phyloP scores from a whole-genome alignment of 192 early-diverging fungal genomes.

The Umbelopsis ramanniana region DNA sequence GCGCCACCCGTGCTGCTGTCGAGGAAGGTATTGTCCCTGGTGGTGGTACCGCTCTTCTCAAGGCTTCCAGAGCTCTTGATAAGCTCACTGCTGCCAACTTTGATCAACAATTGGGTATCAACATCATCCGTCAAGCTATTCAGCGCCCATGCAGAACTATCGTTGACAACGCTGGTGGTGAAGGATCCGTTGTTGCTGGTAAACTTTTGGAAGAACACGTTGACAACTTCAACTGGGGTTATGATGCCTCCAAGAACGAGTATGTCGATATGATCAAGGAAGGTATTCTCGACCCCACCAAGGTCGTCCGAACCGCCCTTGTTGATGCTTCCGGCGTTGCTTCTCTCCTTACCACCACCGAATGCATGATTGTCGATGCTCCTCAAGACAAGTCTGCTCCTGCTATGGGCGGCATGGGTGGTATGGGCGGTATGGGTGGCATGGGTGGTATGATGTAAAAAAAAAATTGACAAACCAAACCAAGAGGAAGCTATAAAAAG shows the following conservation, averaged over 20 bases:
- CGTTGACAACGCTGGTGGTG: slow-evolving; percentile 96
- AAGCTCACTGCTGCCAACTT: slow-evolving; percentile 92
- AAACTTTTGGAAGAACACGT: slow-evolving; percentile 84
- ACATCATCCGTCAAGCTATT: slow-evolving; percentile 95
- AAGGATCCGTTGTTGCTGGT: slow-evolving; percentile 96
- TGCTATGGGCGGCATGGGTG: slow-evolving; percentile 75
- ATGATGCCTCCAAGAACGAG: slow-evolving; percentile 88
- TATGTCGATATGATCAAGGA: slow-evolving; percentile 97
- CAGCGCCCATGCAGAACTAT: slow-evolving; percentile 93
- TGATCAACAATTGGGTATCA: slow-evolving; percentile 98
- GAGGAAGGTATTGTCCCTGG: slow-evolving; percentile 99
- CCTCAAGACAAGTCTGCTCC: slow-evolving; percentile 67
- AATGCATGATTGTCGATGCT: slow-evolving; percentile 98
- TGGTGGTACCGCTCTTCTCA: slow-evolving; percentile 96
- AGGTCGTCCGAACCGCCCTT: slow-evolving; percentile 98
- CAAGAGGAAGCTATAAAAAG: not conserved
- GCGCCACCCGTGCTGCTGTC: slow-evolving; percentile 98
- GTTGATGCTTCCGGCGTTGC: slow-evolving; percentile 98
- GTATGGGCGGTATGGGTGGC: slow-evolving; percentile 68
- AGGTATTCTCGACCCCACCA: slow-evolving; percentile 98
- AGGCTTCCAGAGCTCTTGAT: slow-evolving; percentile 86
- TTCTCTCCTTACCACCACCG: slow-evolving; percentile 95
- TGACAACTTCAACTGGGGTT: slow-evolving; percentile 90
- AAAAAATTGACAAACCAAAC: not conserved
- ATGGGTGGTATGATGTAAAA: slow-evolving; percentile 50